phyloP scores from a whole-genome alignment of 768 basidiomycete genomes.

The Lactifluus subvellereus region DNA sequence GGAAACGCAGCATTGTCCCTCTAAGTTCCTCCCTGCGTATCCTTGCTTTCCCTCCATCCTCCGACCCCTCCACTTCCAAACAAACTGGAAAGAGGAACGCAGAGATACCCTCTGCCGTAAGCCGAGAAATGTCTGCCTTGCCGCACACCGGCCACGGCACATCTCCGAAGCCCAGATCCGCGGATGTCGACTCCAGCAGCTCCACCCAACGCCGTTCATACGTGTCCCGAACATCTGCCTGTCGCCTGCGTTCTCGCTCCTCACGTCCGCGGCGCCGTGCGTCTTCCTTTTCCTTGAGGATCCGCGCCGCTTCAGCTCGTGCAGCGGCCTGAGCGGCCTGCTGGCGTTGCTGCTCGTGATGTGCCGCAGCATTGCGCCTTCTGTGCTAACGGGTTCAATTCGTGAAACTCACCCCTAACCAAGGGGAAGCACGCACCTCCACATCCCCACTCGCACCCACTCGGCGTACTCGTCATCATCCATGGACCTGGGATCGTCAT shows the following conservation, averaged over 20 bases:
- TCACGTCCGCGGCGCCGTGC: slow-evolving; percentile 44
- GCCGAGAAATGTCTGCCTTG: slow-evolving; percentile 26
- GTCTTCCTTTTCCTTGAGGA: slow-evolving; percentile 48
- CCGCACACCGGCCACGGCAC: slow-evolving; percentile 57
- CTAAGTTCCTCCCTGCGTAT: slow-evolving; percentile 49
- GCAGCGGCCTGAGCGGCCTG: slow-evolving; percentile 50
- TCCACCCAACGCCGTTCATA: slow-evolving; percentile 51
- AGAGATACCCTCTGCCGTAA: slow-evolving; percentile 39
- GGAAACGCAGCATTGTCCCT: slow-evolving; percentile 58
- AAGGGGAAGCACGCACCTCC: slow-evolving; percentile 43
- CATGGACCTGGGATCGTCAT: slow-evolving; percentile 46
- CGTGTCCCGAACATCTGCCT: slow-evolving; percentile 45
- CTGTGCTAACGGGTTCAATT: slow-evolving; percentile 32
- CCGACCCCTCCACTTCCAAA: slow-evolving; percentile 37
- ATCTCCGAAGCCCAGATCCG: slow-evolving; percentile 40
- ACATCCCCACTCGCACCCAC: slow-evolving; percentile 85
- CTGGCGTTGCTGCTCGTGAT: slow-evolving; percentile 53
- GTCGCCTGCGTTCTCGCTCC: slow-evolving; percentile 41
- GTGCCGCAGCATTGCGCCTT: slow-evolving; percentile 61
- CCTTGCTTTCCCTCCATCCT: slow-evolving; percentile 29
- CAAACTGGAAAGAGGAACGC: slow-evolving; percentile 45
- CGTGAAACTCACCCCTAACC: background rate
- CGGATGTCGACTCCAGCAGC: slow-evolving; percentile 31
- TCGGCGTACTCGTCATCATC: slow-evolving; percentile 86
- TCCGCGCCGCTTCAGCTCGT: slow-evolving; percentile 46